phyloP scores from a whole-genome alignment of 768 basidiomycete species.

The Boletus sp. region DNA sequence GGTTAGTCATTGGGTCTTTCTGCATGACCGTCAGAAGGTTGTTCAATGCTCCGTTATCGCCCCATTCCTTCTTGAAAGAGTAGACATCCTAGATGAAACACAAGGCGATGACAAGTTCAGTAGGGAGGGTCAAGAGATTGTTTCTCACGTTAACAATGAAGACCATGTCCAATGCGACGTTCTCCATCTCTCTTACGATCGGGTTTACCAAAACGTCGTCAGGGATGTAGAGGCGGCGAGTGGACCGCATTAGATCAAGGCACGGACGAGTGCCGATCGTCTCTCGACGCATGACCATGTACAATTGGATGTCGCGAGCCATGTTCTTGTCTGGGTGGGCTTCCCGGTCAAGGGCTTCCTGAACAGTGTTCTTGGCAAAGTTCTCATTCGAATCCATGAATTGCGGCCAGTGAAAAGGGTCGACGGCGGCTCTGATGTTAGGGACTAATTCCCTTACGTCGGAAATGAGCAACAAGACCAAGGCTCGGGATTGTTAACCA shows the following conservation, averaged over 20 bases:
- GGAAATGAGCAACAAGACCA: neutral
- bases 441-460: conserved; percentile 22
- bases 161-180: conserved; percentile 26
- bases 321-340: conserved; percentile 9
- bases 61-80: conserved; percentile 31
- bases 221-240: conserved; percentile 25
- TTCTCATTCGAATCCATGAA: conserved; percentile 21
- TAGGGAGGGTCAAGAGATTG: too few relatives aligned
- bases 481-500: neutral
- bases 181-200: conserved; percentile 27
- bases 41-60: conserved; percentile 29
- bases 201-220: conserved; percentile 22
- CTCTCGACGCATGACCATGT: conserved; percentile 30
- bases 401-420: conserved; percentile 30
- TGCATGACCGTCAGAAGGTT: conserved; percentile 29
- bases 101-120: neutral
- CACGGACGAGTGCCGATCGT: conserved; percentile 30
- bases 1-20: conserved; percentile 22
- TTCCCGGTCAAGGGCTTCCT: conserved; percentile 30
- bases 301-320: conserved; percentile 22
- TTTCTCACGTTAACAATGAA: conserved; percentile 25
- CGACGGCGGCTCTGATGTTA: conserved; percentile 21
- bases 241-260: conserved; percentile 30
- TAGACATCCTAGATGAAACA: conserved; percentile 23
- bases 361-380: conserved; percentile 22